Evolutionary conservation across 2,329 filamentous ascomycete species (phyloP).

Genomic region (Blumeria graminis): DNA sequence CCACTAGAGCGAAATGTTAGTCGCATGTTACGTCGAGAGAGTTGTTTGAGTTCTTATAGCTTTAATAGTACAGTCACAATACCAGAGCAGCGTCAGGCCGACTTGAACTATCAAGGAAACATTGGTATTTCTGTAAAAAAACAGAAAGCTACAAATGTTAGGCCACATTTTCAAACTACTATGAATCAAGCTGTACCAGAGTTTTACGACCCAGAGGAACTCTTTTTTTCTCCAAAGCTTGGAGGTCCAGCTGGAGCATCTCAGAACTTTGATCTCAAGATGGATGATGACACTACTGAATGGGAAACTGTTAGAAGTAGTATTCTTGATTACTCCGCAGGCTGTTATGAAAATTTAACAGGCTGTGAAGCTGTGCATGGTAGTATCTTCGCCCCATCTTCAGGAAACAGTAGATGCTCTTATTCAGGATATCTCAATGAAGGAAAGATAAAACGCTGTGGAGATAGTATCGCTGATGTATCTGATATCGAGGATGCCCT

Average conservation of each 20-base stretch:
- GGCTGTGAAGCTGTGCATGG: constrained; percentile 1
- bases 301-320: not conserved
- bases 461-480: constrained; percentile 2
- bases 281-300: not conserved
- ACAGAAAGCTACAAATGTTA: not conserved
- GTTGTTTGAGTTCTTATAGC: not conserved
- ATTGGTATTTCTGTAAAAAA: not conserved
- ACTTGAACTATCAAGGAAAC: not conserved
- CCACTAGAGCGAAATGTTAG: not conserved
- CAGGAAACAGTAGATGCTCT: not conserved
- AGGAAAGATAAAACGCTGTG: not conserved
- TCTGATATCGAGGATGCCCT: not conserved
- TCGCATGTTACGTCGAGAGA: not conserved
- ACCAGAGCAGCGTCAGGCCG: not conserved
- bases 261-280: not conserved
- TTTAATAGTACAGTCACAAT: not conserved
- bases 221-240: not conserved
- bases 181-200: not conserved
- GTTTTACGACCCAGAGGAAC: not conserved
- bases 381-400: not conserved
- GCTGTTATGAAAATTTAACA: not conserved
- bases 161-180: not conserved
- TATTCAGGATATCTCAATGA: not conserved
- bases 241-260: not conserved
- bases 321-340: not conserved